These are phyloP conservation scores for Suillus bovinus DNA, from an alignment of 768 basidiomycete genomes.

Conservation along the genomic window DNA sequence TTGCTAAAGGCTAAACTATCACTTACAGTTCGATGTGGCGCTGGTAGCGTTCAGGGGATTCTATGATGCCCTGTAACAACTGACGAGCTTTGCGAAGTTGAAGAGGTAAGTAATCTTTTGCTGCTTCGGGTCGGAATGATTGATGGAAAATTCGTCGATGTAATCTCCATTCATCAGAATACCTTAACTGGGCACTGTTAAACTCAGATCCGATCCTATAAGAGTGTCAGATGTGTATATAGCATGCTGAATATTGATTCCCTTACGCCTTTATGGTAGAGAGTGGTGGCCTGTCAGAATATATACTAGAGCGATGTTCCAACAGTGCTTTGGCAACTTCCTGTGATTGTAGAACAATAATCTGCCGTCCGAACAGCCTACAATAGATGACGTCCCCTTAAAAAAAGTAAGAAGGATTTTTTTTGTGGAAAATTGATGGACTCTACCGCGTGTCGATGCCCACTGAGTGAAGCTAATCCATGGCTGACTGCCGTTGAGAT, in stretches of 20 bases:
- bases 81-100: conserved; percentile 31
- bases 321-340: conserved; percentile 35
- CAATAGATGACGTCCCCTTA: conserved; percentile 35
- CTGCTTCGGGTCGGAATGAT: conserved; percentile 29
- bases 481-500: conserved; percentile 26
- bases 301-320: conserved; percentile 36
- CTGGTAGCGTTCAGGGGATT: conserved; percentile 28
- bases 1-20: background rate
- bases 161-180: conserved; percentile 33
- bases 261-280: conserved; percentile 27
- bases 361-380: conserved; percentile 30
- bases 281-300: conserved; percentile 40
- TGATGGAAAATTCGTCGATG: conserved; percentile 35
- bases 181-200: conserved; percentile 31
- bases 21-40: conserved; percentile 32
- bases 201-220: conserved; percentile 30
- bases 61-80: conserved; percentile 21
- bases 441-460: conserved; percentile 28
- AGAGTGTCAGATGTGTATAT: conserved; percentile 8
- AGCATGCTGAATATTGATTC: background rate
- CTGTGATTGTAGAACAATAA: conserved; percentile 35
- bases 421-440: background rate
- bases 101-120: conserved; percentile 23
- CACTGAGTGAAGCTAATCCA: conserved; percentile 37
- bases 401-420: background rate